Conservation (phyloP, 2,329 filamentous ascomycete species). For the Lojkania enalia region DNA sequence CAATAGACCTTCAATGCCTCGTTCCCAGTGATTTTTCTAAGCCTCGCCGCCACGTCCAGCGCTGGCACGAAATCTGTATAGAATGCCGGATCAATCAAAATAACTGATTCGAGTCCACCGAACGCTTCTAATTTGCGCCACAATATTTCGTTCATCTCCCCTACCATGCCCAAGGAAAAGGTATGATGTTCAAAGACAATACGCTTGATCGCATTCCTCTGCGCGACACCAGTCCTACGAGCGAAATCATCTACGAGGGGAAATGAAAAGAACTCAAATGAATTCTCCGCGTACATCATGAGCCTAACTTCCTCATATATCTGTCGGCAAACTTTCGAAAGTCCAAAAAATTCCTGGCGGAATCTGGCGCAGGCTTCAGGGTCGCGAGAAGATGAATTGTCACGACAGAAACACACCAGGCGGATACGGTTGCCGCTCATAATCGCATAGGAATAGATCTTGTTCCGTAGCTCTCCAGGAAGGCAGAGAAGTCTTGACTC, state of each 20-base stretch:
- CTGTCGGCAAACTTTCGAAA: constrained; percentile 1
- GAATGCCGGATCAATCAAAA: too few species aligned
- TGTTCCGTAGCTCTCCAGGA: constrained; percentile 1
- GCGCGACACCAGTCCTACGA: too few species aligned
- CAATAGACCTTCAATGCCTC: too few species aligned
- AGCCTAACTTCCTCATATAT: constrained; percentile 1
- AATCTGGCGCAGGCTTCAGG: neutral
- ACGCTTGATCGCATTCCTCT: too few species aligned
- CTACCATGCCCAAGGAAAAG: neutral
- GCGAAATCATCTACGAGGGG: too few species aligned
- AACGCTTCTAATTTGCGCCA: too few species aligned
- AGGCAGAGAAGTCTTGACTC: neutral
- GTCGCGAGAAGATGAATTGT: neutral
- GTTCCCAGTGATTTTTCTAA: too few species aligned
- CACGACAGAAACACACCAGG: neutral
- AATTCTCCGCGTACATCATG: neutral
- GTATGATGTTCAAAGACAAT: neutral
- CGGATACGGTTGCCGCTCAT: neutral
- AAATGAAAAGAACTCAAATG: too few species aligned
- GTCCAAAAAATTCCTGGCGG: neutral
- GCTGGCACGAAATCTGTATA: too few species aligned
- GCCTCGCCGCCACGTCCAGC: too few species aligned
- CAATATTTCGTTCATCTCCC: neutral
- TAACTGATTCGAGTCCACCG: too few species aligned
- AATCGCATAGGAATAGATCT: too few species aligned